A percentile compares a stretch with the other conserved stretches of the same genome.
phyloP scores from a whole-genome alignment of 2,329 filamentous ascomycete species.

The Meredithiella fracta region DNA sequence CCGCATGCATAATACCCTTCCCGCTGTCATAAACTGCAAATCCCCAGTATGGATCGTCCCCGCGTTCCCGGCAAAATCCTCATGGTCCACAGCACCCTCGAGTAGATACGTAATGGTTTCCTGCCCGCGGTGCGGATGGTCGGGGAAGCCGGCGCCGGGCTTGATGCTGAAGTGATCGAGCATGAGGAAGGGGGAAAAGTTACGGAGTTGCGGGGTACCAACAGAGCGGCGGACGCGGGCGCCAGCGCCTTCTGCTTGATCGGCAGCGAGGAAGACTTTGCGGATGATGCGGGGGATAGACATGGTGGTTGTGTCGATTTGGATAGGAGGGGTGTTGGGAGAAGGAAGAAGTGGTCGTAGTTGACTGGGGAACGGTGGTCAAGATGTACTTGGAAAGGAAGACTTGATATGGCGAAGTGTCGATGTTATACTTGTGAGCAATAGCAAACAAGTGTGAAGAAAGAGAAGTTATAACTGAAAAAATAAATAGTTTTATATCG shows the following conservation, averaged over 20 bases:
- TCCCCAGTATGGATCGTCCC: conserved; percentile 80
- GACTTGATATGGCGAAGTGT: neutral
- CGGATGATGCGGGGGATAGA: conserved; percentile 58
- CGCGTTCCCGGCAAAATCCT: conserved; percentile 74
- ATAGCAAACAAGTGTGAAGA: neutral
- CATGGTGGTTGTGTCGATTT: conserved; percentile 31
- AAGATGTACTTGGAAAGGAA: neutral
- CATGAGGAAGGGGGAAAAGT: conserved; percentile 90
- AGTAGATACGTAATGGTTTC: conserved; percentile 82
- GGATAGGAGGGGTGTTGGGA: conserved; percentile 18
- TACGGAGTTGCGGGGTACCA: conserved; percentile 64
- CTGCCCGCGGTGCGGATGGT: conserved; percentile 71
- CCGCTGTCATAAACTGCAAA: conserved; percentile 95
- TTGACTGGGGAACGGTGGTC: neutral
- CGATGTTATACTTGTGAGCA: neutral
- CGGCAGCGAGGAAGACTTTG: conserved; percentile 67
- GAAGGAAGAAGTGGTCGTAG: neutral
- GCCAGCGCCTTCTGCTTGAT: conserved; percentile 77
- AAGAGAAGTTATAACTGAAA: neutral
- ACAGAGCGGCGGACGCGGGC: conserved; percentile 76
- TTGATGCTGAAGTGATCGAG: conserved; percentile 79
- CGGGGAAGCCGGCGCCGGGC: conserved; percentile 73
- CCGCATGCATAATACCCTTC: conserved; percentile 84
- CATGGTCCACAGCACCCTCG: conserved; percentile 72
- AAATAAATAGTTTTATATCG: neutral